phyloP scores from a whole-genome alignment of 306 rosid species.

The Senna tora region DNA sequence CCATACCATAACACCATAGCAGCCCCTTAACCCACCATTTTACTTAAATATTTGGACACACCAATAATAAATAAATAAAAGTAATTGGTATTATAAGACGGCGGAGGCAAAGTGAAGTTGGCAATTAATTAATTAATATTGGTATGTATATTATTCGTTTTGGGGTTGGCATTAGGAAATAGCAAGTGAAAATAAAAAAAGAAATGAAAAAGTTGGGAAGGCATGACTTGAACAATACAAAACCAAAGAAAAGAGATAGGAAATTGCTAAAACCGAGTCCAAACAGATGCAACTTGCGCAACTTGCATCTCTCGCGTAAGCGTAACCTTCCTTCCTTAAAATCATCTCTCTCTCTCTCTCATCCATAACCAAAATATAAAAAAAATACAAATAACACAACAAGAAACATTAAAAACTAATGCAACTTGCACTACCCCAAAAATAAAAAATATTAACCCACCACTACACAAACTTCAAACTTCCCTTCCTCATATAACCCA shows the following conservation, averaged over 20 bases:
- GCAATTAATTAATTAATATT: constrained; percentile 20
- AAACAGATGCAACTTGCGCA: constrained; percentile 72
- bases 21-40: too few relatives aligned
- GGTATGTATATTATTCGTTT: too few relatives aligned
- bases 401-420: constrained; percentile 37
- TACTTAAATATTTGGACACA: too few relatives aligned
- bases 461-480: not conserved
- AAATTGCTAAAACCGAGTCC: constrained; percentile 48
- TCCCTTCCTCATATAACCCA: constrained; percentile 9
- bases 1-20: too few relatives aligned
- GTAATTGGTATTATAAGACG: not conserved
- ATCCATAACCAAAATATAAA: not conserved
- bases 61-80: not conserved
- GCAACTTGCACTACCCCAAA: constrained; percentile 48
- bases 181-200: constrained; percentile 18
- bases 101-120: constrained; percentile 31
- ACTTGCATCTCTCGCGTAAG: constrained; percentile 62
- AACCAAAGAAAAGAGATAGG: not conserved
- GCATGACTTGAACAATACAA: constrained; percentile 33
- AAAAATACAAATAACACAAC: not conserved
- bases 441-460: constrained; percentile 24
- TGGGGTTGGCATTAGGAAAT: too few relatives aligned
- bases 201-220: constrained; percentile 44
- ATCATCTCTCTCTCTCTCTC: constrained; percentile 36
- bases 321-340: constrained; percentile 56